phyloP scores from a whole-genome alignment of 139 green algal genomes.

The Eudorina sp. region DNA sequence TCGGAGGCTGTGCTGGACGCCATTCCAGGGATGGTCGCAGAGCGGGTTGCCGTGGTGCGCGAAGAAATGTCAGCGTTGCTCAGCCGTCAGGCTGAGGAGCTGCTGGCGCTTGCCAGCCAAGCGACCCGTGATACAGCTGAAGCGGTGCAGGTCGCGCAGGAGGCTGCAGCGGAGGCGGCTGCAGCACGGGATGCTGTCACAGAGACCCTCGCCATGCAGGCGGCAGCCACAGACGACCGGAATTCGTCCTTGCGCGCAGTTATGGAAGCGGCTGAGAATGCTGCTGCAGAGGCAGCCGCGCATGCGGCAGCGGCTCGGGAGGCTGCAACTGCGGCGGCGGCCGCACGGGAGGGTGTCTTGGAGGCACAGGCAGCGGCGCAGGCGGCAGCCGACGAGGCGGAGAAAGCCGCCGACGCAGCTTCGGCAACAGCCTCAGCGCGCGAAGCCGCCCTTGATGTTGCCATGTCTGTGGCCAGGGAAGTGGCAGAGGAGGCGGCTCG shows the following conservation, averaged over 20 bases:
- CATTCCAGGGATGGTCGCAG: conserved; percentile 7
- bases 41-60: background rate
- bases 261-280: background rate
- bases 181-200: background rate
- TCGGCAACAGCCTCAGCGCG: background rate
- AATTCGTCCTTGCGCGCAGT: too few species aligned
- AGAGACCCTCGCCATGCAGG: too few species aligned
- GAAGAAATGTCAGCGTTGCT: background rate
- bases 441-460: background rate
- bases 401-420: background rate
- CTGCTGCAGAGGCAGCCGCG: background rate
- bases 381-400: background rate
- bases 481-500: background rate
- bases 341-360: too few species aligned
- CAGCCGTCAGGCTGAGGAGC: background rate
- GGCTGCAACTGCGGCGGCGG: background rate
- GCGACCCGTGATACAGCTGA: background rate
- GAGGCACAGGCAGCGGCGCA: background rate
- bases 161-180: background rate
- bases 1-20: conserved; percentile 39
- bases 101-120: background rate
- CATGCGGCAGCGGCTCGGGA: background rate
- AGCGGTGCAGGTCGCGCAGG: conserved; percentile 15
- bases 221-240: too few species aligned
- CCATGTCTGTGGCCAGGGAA: background rate